Conservation (phyloP, 345 rosid species). For the Euphorbia pulcherrima region DNA sequence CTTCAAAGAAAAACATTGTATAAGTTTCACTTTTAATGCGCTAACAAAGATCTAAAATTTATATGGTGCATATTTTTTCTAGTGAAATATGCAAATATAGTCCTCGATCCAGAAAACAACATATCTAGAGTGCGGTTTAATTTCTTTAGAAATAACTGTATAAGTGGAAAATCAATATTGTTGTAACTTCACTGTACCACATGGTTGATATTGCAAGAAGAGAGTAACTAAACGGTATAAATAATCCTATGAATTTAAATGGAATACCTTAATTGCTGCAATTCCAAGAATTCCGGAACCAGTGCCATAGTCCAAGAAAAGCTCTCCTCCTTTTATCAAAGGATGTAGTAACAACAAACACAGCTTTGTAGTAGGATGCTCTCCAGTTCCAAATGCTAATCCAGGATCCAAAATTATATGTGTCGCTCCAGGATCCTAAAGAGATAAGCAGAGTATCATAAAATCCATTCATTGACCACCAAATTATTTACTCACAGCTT, state of each 20-base stretch:
- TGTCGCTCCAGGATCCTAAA: constrained; percentile 53
- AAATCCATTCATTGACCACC: background rate
- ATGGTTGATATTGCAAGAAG: background rate
- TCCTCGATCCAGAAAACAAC: background rate
- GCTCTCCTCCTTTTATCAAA: constrained; percentile 70
- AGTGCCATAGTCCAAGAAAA: constrained; percentile 80
- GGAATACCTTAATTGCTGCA: constrained; percentile 81
- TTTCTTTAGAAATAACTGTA: too few relatives aligned
- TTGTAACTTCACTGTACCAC: background rate
- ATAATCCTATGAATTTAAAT: background rate
- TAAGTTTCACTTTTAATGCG: too few relatives aligned
- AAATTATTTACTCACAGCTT: background rate
- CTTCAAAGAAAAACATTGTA: background rate
- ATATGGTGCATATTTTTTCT: background rate
- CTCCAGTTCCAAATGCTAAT: constrained; percentile 89
- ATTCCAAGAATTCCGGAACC: constrained; percentile 91
- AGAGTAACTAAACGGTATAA: background rate
- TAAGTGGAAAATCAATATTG: too few relatives aligned
- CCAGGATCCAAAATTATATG: constrained; percentile 84
- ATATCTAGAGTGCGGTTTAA: too few relatives aligned
- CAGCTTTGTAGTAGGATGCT: constrained; percentile 72
- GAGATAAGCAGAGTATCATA: constrained; percentile 8
- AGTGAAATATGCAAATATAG: background rate
- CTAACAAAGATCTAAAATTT: background rate
- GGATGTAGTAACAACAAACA: constrained; percentile 59